These are phyloP conservation scores for Moringa oleifera DNA, from an alignment of 345 rosid genomes.

Conservation along the genomic window DNA sequence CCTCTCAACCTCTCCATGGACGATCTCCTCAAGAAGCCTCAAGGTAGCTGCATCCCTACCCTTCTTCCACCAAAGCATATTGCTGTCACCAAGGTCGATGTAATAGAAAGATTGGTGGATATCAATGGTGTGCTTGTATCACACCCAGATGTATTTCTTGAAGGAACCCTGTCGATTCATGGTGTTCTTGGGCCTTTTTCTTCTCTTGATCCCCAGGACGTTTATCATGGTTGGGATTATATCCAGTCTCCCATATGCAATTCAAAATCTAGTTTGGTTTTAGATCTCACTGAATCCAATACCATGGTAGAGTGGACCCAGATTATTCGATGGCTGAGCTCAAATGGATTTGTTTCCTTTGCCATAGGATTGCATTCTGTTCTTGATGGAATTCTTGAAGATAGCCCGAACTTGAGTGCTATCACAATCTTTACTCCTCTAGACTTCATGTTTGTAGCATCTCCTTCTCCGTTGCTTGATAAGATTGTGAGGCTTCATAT, in stretches of 20 bases:
- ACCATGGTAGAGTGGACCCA: conserved; percentile 45
- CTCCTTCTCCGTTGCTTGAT: conserved; percentile 46
- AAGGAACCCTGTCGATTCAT: conserved; percentile 52
- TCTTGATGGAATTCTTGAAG: conserved; percentile 47
- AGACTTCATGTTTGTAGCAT: conserved; percentile 38
- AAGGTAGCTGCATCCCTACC: conserved; percentile 55
- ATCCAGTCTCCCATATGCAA: conserved; percentile 29
- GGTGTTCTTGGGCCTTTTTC: conserved; percentile 64
- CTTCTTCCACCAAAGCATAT: conserved; percentile 43
- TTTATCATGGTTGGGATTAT: conserved; percentile 24
- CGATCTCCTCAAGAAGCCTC: conserved; percentile 40
- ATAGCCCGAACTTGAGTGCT: conserved; percentile 31
- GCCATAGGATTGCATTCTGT: conserved; percentile 69
- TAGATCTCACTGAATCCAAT: conserved; percentile 21
- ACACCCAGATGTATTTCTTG: conserved; percentile 67
- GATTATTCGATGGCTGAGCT: conserved; percentile 54
- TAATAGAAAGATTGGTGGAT: conserved; percentile 30
- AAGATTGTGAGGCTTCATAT: conserved; percentile 55
- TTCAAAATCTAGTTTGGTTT: conserved; percentile 20
- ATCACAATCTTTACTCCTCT: conserved; percentile 64
- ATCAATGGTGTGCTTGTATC: conserved; percentile 53
- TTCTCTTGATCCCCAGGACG: conserved; percentile 21
- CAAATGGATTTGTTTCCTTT: conserved; percentile 64
- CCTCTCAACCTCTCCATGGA: conserved; percentile 46
- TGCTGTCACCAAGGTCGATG: conserved; percentile 36